These are phyloP conservation scores for Teratosphaeria nubilosa DNA, from an alignment of 2,329 filamentous ascomycete genomes.

Conservation along the genomic window DNA sequence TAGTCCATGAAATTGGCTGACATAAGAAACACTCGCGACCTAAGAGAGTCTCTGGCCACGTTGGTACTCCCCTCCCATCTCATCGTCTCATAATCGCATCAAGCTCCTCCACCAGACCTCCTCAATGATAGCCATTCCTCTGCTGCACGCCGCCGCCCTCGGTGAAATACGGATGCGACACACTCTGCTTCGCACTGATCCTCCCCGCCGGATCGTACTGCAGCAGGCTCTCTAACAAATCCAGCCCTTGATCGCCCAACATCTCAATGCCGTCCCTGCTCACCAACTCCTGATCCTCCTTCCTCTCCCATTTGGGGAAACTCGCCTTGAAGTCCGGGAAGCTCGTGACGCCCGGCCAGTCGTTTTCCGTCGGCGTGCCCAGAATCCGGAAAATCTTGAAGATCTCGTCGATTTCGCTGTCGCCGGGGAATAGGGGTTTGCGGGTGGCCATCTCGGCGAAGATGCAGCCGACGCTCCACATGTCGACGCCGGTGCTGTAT, in stretches of 20 bases:
- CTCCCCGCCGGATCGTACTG: conserved; percentile 80
- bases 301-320: conserved; percentile 82
- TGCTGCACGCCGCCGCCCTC: conserved; percentile 5
- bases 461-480: conserved; percentile 93
- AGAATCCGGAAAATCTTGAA: conserved; percentile 83
- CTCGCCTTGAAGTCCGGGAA: conserved; percentile 89
- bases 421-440: conserved; percentile 84
- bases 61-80: neutral
- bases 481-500: conserved; percentile 89
- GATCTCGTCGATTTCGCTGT: conserved; percentile 88
- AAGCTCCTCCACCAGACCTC: neutral
- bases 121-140: neutral
- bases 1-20: neutral
- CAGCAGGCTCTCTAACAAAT: conserved; percentile 60
- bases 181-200: conserved; percentile 81
- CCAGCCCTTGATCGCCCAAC: conserved; percentile 61
- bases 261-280: conserved; percentile 39
- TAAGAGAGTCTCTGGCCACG: neutral
- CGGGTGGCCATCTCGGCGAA: conserved; percentile 95
- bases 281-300: conserved; percentile 56
- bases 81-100: neutral
- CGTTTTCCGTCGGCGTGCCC: conserved; percentile 70
- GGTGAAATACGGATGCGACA: conserved; percentile 70
- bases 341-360: conserved; percentile 87
- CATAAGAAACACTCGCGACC: neutral